A percentile compares a stretch with the other conserved stretches of the same genome.
phyloP scores from a whole-genome alignment of 805 yeast species.

The Kodamaea hsintzibuensis region DNA sequence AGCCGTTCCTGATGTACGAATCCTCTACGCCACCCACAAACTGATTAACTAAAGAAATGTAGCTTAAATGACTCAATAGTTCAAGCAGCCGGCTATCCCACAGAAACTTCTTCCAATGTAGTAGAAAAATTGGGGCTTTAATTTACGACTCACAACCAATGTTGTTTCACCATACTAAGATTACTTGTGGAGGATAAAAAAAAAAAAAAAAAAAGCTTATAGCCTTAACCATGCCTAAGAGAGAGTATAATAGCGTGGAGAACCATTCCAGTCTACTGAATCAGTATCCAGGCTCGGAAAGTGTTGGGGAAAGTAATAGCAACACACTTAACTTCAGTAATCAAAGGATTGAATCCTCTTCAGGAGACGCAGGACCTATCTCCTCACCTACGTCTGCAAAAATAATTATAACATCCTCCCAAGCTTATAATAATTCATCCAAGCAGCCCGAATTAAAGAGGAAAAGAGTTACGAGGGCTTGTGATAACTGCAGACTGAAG shows the following conservation, averaged over 20 bases:
- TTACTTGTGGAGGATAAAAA: too few species aligned
- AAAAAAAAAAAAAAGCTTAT: too few species aligned
- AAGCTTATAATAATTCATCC: neutral
- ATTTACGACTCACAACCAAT: neutral
- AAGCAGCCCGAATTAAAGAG: slow-evolving; percentile 38
- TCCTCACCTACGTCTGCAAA: neutral
- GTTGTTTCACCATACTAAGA: too few species aligned
- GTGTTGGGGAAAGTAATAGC: neutral
- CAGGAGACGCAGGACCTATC: neutral
- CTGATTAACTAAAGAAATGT: too few species aligned
- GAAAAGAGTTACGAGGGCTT: slow-evolving; percentile 70
- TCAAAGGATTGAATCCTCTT: neutral
- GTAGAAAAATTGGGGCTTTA: neutral
- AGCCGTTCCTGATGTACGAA: neutral
- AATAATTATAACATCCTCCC: neutral
- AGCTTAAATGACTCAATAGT: too few species aligned
- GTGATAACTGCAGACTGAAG: slow-evolving; percentile 72
- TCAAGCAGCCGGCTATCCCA: too few species aligned
- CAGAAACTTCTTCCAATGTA: too few species aligned
- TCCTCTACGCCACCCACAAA: too few species aligned
- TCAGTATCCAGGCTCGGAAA: neutral
- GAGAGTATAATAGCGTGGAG: neutral
- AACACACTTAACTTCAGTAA: neutral
- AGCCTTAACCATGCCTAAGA: neutral
- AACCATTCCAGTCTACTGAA: neutral